Base-by-base conservation (phyloP, 2,329 filamentous ascomycete genomes). In the Penicillium digitatum region DNA sequence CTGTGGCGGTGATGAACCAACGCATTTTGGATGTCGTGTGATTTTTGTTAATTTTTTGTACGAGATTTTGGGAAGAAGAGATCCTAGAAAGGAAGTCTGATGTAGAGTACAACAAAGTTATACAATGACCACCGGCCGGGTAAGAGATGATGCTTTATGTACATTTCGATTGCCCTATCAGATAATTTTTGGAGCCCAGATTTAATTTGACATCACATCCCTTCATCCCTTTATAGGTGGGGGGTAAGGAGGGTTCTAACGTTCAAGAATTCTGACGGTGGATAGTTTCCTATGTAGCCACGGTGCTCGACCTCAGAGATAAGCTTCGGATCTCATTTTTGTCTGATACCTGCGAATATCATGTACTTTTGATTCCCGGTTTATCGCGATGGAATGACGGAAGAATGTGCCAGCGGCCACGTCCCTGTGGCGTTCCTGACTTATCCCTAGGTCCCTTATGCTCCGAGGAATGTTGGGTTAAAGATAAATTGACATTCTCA, bases 361-460 rank as follows among this genome's bases (percentile, higher is more conserved):
- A 14, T 10, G 4, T 29, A 38, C 27, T 27, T 31, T 22, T 20
- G n/a, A 1, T 40, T 35, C 22, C 42, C n/a, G 57, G 56, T 56
- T 42, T 43, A 56, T 58, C 52, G 39, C 20, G 35, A 14, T 54
- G 62, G 62, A 64, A 64, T 65, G 62, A 22, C 11, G 26, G 34
- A 55, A 54, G 56, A 62, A 65, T 65, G 60, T 59, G 57, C 58
- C 55, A 57, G 54, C 57, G 55, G 47, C 56, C 47, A 54, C 50
- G 43, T 49, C 48, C 43, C 31, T 40, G 35, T 38, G 35, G 32
- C 7, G 49, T 44, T 54, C 57, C 48, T 51, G 40, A 22, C 5
- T 22, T 54, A 56, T 52, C 61, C 56, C 60, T 63, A 32, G 59
- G 46, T 49, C 55, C 55, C 52, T 52, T 59, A 56, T 54, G 32